Conservation (phyloP, 2,329 filamentous ascomycete species). For the Hypoxylon sp. region DNA sequence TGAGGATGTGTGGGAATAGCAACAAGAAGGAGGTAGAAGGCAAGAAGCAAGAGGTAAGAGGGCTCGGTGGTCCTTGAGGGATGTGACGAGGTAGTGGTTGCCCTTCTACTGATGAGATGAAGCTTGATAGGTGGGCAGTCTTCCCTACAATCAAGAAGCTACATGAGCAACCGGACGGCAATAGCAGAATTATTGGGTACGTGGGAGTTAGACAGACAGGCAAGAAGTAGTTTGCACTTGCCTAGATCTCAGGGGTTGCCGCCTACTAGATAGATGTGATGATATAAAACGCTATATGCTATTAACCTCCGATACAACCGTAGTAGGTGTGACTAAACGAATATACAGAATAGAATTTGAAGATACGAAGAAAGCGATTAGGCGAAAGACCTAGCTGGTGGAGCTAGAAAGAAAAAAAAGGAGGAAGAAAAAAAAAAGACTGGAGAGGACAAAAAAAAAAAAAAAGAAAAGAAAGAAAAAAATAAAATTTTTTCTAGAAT, state of each 20-base stretch:
- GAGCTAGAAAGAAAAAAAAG: conserved; percentile 15
- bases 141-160: background rate
- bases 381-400: background rate
- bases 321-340: background rate
- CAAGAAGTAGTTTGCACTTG: conserved; percentile 2
- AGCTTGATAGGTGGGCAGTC: background rate
- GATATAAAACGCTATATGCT: background rate
- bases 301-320: background rate
- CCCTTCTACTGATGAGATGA: background rate
- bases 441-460: conserved; percentile 24
- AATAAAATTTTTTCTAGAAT: conserved; percentile 21
- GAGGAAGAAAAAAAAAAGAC: conserved; percentile 26
- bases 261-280: background rate
- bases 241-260: conserved; percentile 5
- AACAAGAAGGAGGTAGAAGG: conserved; percentile 1
- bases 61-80: background rate
- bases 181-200: background rate
- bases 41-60: background rate
- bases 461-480: conserved; percentile 12
- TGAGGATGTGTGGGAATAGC: background rate
- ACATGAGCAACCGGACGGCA: background rate
- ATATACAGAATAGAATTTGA: background rate
- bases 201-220: background rate
- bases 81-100: background rate
- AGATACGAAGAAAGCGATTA: background rate